Evolutionary conservation across 2,329 filamentous ascomycete genomes (phyloP).

Genomic region (Calycina marina): DNA sequence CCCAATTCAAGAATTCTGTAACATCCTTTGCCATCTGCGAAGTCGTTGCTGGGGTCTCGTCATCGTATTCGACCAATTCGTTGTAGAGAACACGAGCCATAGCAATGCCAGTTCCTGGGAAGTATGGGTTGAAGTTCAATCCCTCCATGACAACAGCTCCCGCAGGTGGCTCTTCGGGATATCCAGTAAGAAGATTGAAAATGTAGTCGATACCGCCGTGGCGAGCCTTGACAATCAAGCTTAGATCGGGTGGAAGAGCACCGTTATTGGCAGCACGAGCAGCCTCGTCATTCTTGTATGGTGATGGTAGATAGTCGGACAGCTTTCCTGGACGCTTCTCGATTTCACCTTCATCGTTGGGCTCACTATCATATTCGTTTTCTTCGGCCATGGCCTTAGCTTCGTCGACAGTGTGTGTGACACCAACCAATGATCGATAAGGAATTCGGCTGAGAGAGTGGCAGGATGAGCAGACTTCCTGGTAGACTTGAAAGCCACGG

Average conservation of each 20-base stretch:
- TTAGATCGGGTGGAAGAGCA: constrained; percentile 93
- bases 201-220: constrained; percentile 98
- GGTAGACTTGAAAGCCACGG: constrained; percentile 98
- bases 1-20: constrained; percentile 97
- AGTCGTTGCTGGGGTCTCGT: constrained; percentile 81
- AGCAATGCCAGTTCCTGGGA: constrained; percentile 95
- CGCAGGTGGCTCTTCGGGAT: constrained; percentile 89
- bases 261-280: constrained; percentile 97
- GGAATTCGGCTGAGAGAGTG: constrained; percentile 92
- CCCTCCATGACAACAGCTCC: constrained; percentile 74
- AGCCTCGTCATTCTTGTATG: constrained; percentile 99
- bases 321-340: constrained; percentile 98
- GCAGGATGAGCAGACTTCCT: constrained; percentile 94
- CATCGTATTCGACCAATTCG: constrained; percentile 94
- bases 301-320: constrained; percentile 85
- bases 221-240: constrained; percentile 91
- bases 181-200: constrained; percentile 91
- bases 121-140: constrained; percentile 99
- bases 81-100: constrained; percentile 99
- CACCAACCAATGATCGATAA: constrained; percentile 83
- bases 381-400: constrained; percentile 95
- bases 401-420: constrained; percentile 90
- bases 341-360: constrained; percentile 94
- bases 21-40: constrained; percentile 99
- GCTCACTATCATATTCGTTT: constrained; percentile 96